Base-by-base conservation (phyloP, 2,329 filamentous ascomycete species). In the Fusarium nisikadoi region DNA sequence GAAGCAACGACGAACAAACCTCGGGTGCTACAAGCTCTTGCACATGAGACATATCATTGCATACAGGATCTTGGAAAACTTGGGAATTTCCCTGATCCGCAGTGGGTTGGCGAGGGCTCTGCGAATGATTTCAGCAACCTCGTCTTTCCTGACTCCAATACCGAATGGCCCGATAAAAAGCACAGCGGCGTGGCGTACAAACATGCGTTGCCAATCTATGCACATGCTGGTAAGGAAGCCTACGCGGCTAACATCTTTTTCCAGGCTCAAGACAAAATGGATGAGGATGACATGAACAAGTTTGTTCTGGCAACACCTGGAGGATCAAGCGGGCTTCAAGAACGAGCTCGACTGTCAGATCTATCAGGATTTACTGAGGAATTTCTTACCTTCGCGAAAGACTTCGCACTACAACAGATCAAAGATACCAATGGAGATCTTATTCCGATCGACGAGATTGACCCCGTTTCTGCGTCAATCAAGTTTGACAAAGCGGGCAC, bases 21-120 rank as follows among this genome's bases (percentile, higher is more conserved):
- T 12, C 45, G 59, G 17, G 62, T 67, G 6, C 25, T 70, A 11
- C 67, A 68, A 23, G 57, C 57, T 5, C 10, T 72, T 13, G 39
- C 71, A 4, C 70, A 70, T 13, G 71, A 72, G 38, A 38, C 72
- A 10, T 73, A 70, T n/a, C 70, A 72, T 25, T 72, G 71, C 33
- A 42, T 72, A 1, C 70, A 70, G 47, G 27, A 42, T 27, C 38
- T 57, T 5, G 39, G 52, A 4, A 41, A 33, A 19, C 3, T 68
- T 8, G 59, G 49, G 5, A 60, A 58, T 10, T 3, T 8, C 11
- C 12, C 14, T 8, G 57, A 53, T 7, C 64, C 68, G 3, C 16
- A 27, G 6, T 73, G 63, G 46, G 41, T 70, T 8, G 17, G 25
- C 9, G 66, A 70, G 4, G 69, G 62, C n/a, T 68, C 70, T 8